phyloP scores from a whole-genome alignment of 129 eudicot species.

The Lactuca sativa region DNA sequence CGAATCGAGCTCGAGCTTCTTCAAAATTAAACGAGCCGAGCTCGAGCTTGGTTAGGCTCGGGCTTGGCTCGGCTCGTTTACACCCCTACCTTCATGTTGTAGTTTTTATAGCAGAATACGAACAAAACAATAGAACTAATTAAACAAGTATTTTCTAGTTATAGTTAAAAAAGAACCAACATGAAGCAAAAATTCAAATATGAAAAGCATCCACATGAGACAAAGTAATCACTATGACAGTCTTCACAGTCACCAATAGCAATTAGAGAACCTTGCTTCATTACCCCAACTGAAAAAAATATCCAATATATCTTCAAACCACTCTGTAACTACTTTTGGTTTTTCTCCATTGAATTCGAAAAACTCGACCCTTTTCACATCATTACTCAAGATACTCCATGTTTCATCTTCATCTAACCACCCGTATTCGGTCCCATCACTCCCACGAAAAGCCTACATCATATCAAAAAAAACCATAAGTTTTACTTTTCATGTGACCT shows the following conservation, averaged over 20 bases:
- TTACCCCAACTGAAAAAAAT: slow-evolving; percentile 15
- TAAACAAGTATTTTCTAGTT: not conserved
- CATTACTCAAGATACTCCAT: not conserved
- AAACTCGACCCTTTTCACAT: slow-evolving; percentile 9
- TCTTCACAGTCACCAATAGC: not conserved
- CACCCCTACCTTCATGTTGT: too few relatives aligned
- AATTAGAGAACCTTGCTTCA: not conserved
- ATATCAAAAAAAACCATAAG: not conserved
- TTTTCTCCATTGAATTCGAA: slow-evolving; percentile 6
- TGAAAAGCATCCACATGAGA: too few relatives aligned
- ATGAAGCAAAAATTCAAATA: not conserved
- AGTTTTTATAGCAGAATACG: too few relatives aligned
- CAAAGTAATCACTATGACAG: too few relatives aligned
- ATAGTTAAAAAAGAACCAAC: too few relatives aligned
- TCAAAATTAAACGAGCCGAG: too few relatives aligned
- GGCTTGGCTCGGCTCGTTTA: too few relatives aligned
- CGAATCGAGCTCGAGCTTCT: too few relatives aligned
- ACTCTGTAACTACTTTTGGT: not conserved
- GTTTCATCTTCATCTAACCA: not conserved
- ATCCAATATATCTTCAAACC: slow-evolving; percentile 1
- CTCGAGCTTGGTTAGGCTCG: too few relatives aligned
- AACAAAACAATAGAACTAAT: too few relatives aligned
- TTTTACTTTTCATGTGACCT: not conserved
- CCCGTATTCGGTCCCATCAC: not conserved
- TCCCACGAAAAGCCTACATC: not conserved